A percentile compares a stretch with the other conserved stretches of the same genome.
Conservation (phyloP, 2,329 filamentous ascomycete genomes). For the Ascochyta rabiei region DNA sequence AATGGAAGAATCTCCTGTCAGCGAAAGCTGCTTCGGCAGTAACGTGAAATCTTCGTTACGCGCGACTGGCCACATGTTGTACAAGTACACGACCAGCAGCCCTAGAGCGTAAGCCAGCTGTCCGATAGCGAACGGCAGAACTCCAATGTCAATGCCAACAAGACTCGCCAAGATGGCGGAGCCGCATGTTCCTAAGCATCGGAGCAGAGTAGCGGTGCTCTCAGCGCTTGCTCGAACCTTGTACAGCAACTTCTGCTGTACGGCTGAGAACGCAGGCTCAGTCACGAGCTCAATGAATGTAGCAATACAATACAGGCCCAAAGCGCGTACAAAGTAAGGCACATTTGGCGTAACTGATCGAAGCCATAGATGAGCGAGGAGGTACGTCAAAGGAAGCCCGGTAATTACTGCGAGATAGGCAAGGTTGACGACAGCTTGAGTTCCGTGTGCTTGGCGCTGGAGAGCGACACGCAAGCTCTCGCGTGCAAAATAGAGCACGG, state of each 20-base stretch:
- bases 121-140: conserved; percentile 87
- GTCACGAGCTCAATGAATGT: conserved; percentile 76
- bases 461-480: conserved; percentile 91
- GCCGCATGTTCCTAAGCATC: conserved; percentile 76
- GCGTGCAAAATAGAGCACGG: conserved; percentile 91
- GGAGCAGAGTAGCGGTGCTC: conserved; percentile 76
- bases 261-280: conserved; percentile 87
- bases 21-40: conserved; percentile 54
- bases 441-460: conserved; percentile 69
- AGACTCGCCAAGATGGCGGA: conserved; percentile 69
- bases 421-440: conserved; percentile 85
- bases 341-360: conserved; percentile 59
- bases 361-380: conserved; percentile 72
- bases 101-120: conserved; percentile 77
- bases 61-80: conserved; percentile 65
- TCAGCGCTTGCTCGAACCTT: conserved; percentile 82
- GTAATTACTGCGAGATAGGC: conserved; percentile 78
- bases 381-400: conserved; percentile 67
- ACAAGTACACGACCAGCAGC: conserved; percentile 72
- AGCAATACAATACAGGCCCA: conserved; percentile 62
- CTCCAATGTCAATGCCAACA: conserved; percentile 65
- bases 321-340: conserved; percentile 66
- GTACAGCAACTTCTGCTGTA: conserved; percentile 82
- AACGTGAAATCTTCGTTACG: conserved; percentile 71
- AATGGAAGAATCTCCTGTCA: conserved; percentile 36